Base-by-base conservation (phyloP, 2,329 filamentous ascomycete species). In the Plectosphaerella plurivora region DNA sequence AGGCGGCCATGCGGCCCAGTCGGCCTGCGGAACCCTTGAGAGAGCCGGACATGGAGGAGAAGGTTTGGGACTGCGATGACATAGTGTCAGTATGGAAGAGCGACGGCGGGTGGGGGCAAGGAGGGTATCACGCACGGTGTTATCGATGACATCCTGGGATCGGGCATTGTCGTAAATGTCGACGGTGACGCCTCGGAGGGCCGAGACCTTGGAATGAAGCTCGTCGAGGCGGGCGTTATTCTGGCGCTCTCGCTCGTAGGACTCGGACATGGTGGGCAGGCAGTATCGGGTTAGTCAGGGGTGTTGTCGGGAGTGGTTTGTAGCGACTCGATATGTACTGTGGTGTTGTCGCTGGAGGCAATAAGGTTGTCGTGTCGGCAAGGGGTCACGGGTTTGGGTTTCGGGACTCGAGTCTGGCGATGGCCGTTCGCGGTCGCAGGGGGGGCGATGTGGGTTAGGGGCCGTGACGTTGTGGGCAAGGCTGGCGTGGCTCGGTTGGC, bases 111-210 rank as follows among this genome's bases (percentile, higher is more conserved):
- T 3, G 3, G 22, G n/a, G 12, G 37, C 35, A 24, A 53, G 24
- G 35, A 52, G 24, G 35, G 3, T 33, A 8, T 24, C 59, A 73
- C 83, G 53, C 79, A 95, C 90, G 39, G 89, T 93, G 64, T 84
- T 86, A 71, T 99, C 91, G 60, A 99, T 89, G 57, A 96, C 83
- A 59, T 88, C 84, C 63, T 97, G 93, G 62, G 89, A 84, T 53
- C 91, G 84, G 48, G 94, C 94, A 68, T 94, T 91, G 73, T 97
- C 92, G 79, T 97, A 97, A 65, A 99, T 99, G 75, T 99, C 91
- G 59, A 97, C 84, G 42, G 94, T 99, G 49, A 99, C 91, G 70
- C 89, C 89, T 65, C 93, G 91, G 57, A 99, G 82, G 50, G 91
- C 91, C 16, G 89, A 89, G 51, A 97, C 92, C 75, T 99, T 99